These are phyloP conservation scores for Blastobotrys serpentis DNA, from an alignment of 1,139 yeast species.

Conservation along the genomic window DNA sequence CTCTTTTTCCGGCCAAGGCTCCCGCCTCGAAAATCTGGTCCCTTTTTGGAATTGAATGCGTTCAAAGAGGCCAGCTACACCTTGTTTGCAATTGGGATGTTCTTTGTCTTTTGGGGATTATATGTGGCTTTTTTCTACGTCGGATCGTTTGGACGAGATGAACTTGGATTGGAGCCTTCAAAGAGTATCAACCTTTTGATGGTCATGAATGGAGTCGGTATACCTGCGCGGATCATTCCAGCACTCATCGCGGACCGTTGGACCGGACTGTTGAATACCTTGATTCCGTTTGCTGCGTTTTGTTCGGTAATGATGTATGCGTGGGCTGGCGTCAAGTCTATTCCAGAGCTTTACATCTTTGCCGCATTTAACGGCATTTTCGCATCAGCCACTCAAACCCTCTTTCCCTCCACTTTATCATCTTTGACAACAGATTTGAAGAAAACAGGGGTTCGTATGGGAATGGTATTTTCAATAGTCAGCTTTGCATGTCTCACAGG, in stretches of 20 bases:
- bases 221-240: conserved; percentile 43
- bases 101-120: conserved; percentile 38
- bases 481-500: conserved; percentile 53
- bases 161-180: not conserved
- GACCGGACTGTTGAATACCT: conserved; percentile 48
- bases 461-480: conserved; percentile 58
- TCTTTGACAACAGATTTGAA: conserved; percentile 52
- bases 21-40: conserved; percentile 16
- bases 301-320: conserved; percentile 34
- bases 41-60: conserved; percentile 22
- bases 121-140: conserved; percentile 44
- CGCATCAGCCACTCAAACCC: conserved; percentile 45
- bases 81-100: conserved; percentile 28
- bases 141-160: conserved; percentile 33
- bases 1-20: conserved; percentile 34
- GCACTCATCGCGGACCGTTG: conserved; percentile 45
- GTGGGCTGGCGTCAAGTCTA: conserved; percentile 44
- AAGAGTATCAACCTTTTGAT: not conserved
- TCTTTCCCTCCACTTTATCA: conserved; percentile 44
- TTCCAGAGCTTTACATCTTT: conserved; percentile 44
- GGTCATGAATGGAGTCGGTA: conserved; percentile 2
- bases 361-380: conserved; percentile 51
- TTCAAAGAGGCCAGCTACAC: conserved; percentile 24
- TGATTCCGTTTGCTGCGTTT: conserved; percentile 33
- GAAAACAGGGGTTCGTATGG: conserved; percentile 48